Evolutionary conservation across 352 stramenopile species (phyloP), one percentile per base, ranked within the genome.

Genomic region (Phytophthora capsici): DNA sequence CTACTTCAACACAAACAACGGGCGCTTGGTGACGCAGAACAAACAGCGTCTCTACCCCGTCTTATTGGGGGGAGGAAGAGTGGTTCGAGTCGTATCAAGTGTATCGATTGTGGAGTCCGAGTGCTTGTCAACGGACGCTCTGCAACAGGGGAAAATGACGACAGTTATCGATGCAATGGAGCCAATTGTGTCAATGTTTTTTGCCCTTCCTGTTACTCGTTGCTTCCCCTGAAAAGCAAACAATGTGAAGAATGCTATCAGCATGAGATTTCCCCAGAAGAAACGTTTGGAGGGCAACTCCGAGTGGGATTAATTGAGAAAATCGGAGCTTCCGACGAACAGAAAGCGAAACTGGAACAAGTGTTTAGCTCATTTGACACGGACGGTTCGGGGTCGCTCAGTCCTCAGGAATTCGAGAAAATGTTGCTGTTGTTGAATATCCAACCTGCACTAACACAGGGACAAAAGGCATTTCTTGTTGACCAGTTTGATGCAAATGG

Each of bases 241-340:
- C 51, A 92, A 0, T 95, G 87, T 23, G 85, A 94, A 63, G 73
- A 88, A 20, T 95, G 87, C 47, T 95, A 88, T 53, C 66, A 86
- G 40, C 77, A 93, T 52, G 87, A 93, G 54, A 47, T 77, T 8
- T 50, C 61, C 2, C 69, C 77, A 0, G 37, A 68, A 9, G 83
- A 90, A 49, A 70, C 64, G 1, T 75, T 91, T 26, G 83, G 84
- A 4, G 78, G 84, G 28, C 82, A 86, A n/a, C 57, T 95, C 13
- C 84, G 85, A 37, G 59, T 73, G 0, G 40, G 89, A 0, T 49
- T 93, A 14, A 88, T 94, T 17, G 80, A 91, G 12, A 90, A 92
- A 59, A 72, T 90, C 12, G 80, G 80, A 0, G 61, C 44, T 2
- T 80, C 71, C 0, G 69, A 73, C 3, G 45, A 78, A 5, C 76